Evolutionary conservation across 2,329 filamentous ascomycete species (phyloP).

Genomic region (Coniochaeta prunicola): DNA sequence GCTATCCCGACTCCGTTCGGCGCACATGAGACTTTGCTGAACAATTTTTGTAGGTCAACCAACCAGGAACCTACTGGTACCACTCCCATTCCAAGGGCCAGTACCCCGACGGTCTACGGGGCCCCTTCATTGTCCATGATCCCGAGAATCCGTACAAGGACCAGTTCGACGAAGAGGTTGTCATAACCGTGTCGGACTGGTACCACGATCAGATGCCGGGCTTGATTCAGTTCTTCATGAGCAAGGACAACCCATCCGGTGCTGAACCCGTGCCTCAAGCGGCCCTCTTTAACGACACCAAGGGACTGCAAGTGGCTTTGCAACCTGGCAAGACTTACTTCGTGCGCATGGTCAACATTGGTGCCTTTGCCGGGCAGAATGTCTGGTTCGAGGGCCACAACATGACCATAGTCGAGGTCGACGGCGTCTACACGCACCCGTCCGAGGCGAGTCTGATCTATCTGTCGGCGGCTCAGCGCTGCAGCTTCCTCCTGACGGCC

Average conservation of each 20-base stretch:
- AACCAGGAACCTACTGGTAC: conserved; percentile 75
- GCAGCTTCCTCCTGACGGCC: conserved; percentile 55
- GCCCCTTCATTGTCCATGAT: conserved; percentile 58
- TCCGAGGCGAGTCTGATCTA: conserved; percentile 57
- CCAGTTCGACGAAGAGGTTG: conserved; percentile 54
- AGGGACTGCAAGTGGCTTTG: conserved; percentile 51
- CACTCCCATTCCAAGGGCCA: conserved; percentile 62
- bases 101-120: conserved; percentile 64
- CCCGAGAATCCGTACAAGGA: conserved; percentile 48
- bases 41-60: conserved; percentile 36
- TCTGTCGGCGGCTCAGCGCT: conserved; percentile 60
- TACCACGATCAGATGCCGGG: conserved; percentile 53
- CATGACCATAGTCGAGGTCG: conserved; percentile 65
- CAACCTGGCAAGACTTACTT: conserved; percentile 65
- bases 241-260: conserved; percentile 46
- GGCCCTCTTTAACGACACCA: conserved; percentile 65
- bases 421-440: conserved; percentile 61
- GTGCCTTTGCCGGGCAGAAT: conserved; percentile 62
- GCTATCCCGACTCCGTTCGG: conserved; percentile 7
- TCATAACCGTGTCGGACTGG: conserved; percentile 63
- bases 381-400: conserved; percentile 61
- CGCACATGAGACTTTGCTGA: background rate
- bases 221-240: conserved; percentile 41
- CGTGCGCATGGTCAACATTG: conserved; percentile 65
- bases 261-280: conserved; percentile 61